A percentile compares a stretch with the other conserved stretches of the same genome.
phyloP scores from a whole-genome alignment of 306 rosid genomes.

The Quercus aquifolioides region DNA sequence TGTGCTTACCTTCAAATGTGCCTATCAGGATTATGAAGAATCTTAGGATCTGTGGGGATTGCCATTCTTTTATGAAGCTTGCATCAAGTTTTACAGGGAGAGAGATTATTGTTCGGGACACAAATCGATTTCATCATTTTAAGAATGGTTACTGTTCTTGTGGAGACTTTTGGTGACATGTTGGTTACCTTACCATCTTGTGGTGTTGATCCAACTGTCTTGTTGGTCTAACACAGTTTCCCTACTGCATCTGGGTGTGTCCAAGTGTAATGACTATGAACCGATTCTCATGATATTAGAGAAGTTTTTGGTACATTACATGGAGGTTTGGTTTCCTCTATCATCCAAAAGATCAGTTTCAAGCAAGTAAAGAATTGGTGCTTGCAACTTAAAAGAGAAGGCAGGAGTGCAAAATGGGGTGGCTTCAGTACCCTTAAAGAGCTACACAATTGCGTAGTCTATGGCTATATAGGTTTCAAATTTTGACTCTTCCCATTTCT shows the following conservation, averaged over 20 bases:
- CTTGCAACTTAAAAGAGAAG: background rate
- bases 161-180: conserved; percentile 70
- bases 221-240: background rate
- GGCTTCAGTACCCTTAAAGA: background rate
- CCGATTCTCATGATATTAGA: background rate
- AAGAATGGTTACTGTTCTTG: conserved; percentile 61
- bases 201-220: background rate
- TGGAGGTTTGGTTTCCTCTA: background rate
- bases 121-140: conserved; percentile 78
- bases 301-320: background rate
- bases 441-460: too few relatives aligned
- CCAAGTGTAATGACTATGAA: conserved; percentile 4
- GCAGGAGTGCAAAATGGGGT: background rate
- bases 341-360: background rate
- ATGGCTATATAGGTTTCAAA: too few relatives aligned
- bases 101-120: conserved; percentile 76
- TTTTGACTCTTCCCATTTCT: too few relatives aligned
- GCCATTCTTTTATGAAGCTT: conserved; percentile 82
- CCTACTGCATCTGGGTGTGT: background rate
- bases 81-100: conserved; percentile 40
- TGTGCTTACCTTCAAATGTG: conserved; percentile 58
- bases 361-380: background rate
- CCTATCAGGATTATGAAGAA: conserved; percentile 89
- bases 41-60: conserved; percentile 90
- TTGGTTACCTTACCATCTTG: background rate